Evolutionary conservation across 768 basidiomycete species (phyloP).

Genomic region (Termitomyces sp.): DNA sequence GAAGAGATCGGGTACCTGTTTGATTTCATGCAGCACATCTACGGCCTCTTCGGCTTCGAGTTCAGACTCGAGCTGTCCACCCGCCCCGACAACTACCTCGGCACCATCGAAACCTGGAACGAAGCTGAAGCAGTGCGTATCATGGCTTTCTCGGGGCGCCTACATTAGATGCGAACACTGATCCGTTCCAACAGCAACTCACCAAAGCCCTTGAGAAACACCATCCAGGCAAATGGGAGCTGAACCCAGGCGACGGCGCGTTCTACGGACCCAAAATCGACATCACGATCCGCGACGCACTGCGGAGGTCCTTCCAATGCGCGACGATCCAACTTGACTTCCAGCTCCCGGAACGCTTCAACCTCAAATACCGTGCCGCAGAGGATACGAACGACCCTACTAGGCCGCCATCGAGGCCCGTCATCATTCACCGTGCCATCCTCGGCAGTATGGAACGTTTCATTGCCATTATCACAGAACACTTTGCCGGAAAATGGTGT

Average conservation of each 20-base stretch:
- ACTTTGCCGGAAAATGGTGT: constrained; percentile 96
- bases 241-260: constrained; percentile 96
- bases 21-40: constrained; percentile 93
- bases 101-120: constrained; percentile 88
- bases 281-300: constrained; percentile 91
- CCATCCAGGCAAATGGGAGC: constrained; percentile 86
- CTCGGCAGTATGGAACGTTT: constrained; percentile 93
- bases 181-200: constrained; percentile 60
- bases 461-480: constrained; percentile 95
- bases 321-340: constrained; percentile 99
- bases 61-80: constrained; percentile 95
- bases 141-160: background rate
- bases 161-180: background rate
- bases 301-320: constrained; percentile 93
- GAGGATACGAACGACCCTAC: constrained; percentile 63
- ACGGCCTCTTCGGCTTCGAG: constrained; percentile 92
- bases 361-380: constrained; percentile 84
- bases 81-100: constrained; percentile 92
- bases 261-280: constrained; percentile 99
- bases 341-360: constrained; percentile 95
- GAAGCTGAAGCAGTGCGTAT: constrained; percentile 71
- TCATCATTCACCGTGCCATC: constrained; percentile 98
- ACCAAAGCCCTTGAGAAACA: constrained; percentile 78
- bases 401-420: constrained; percentile 70
- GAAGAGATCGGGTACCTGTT: constrained; percentile 85